Evolutionary conservation across 1,284 basidiomycete genomes (phyloP), one percentile per base, ranked within the genome.

Genomic region (Volvariella surrecta): DNA sequence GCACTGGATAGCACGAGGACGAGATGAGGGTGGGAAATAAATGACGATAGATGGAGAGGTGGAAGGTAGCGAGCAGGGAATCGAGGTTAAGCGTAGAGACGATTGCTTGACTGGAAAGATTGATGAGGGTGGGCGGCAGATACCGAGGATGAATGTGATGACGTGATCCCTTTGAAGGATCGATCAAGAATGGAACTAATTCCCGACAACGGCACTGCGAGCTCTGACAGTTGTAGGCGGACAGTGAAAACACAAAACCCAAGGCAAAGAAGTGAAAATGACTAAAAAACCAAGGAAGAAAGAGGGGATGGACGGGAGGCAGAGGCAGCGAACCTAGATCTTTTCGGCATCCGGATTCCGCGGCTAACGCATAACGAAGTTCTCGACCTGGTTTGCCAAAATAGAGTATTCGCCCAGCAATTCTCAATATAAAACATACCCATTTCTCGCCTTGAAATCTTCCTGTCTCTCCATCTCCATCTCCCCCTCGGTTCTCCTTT

Each of bases 131-230:
- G 17, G 7, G n/a, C 51, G 55, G 54, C 28, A 46, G 40, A 41
- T 38, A 46, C 52, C 55, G 55, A 53, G 37, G 43, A 40, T 45
- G 24, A 43, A 45, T 48, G 45, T 49, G 55, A 54, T n/a, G n/a
- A n/a, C n/a, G n/a, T n/a, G 52, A 51, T 50, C 55, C 48, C 51
- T 53, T 43, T 47, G 32, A 42, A 50, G 48, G 48, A 45, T 47
- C 31, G 35, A 45, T 47, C 46, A 45, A 42, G 52, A 55, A 54
- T 50, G 45, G 50, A 60, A 57, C 55, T 62, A 61, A 50, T 53
- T 61, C 59, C 57, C 62, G 62, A 60, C 61, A 61, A 56, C 58
- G 58, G 58, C 58, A 58, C 49, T 42, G 49, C 38, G 44, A 46
- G 13, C 49, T 42, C 50, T 53, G 58, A 62, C 54, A 57, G 64